Evolutionary conservation across 805 yeast genomes (phyloP), one percentile per base, ranked within the genome.

Genomic region (Metschnikowia bowlesiae): DNA sequence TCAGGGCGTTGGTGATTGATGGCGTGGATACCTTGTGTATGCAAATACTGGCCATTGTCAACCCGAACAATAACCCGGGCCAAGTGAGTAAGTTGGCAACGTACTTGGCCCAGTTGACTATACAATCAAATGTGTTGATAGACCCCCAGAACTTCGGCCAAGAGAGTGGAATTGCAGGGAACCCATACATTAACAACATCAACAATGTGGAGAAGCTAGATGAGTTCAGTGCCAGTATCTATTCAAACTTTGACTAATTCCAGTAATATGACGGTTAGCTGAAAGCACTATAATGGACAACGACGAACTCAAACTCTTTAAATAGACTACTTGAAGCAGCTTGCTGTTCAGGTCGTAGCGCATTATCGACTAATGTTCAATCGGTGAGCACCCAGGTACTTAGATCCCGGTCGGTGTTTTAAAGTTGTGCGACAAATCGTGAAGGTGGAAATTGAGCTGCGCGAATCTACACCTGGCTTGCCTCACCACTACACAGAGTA

Each of bases 211-310:
- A 80, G 14, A 89, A 84, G 55, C 75, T 91, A 50, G 95, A 88
- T 56, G 96, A 89, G 53, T 77, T 91, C 57, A 85, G 96, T 68
- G 97, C 97, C 4, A 78, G 89, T 57, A 91, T 91, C 8, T 91
- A 91, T 66, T 85, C 96, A 16, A 89, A 89, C 61, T 88, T 87
- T 55, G 77, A 73, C 45, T 42, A 42, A 26, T 41, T 28, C n/a
- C 22, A 6, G 38, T 22, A 31, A 14, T 22, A 29, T 1, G 30
- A 22, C 36, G 16, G n/a, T 33, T 33, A 33, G 36, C 36, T 33
- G 34, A 39, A 10, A 39, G 32, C 42, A 28, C 14, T n/a, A 18
- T 42, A 42, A 42, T 33, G 45, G 33, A 42, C 45, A 42, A 26
- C 9, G 38, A 42, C 36, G 32, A 22, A 14, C 9, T 33, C 29